Base-by-base conservation (phyloP, 2,329 filamentous ascomycete genomes). In the Pestalotiopsis sp. region DNA sequence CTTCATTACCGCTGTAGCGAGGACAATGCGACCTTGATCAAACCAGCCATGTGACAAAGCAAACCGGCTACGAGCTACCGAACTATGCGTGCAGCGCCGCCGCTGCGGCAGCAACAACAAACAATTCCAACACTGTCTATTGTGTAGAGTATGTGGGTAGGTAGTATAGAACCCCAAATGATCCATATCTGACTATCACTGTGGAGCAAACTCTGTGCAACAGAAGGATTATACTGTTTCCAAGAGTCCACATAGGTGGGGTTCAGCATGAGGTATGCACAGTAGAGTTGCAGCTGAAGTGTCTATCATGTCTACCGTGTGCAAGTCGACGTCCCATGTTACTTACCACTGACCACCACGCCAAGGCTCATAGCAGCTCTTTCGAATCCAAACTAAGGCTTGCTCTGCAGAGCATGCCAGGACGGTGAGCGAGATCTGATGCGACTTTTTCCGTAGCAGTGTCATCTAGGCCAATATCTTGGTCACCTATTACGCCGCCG, bases 201-300 rank as follows among this genome's bases (percentile, higher is more conserved):
- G 57, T 59, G 57, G 57, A 59, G 57, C 14, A 59, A 36, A 59
- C 14, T 23, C 57, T 27, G 23, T 27, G 57, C 23, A 59, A 36
- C 57, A 59, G 57, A 59, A 36, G 23, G 57, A 59, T 59, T 59
- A 59, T 59, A 59, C 57, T 59, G 27, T 59, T 59, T 36, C 57
- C 57, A 59, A 36, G 57, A 59, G 57, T 59, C 57, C 57, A 59
- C 57, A 59, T 12, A 20, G 17, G 57, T 59, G 57, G 57, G 45
- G 57, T 59, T 23, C 9, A 59, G 23, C 23, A 59, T 23, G 27
- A 59, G 14, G 25, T 36, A 59, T 20, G 23, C 20, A 59, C 11
- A 23, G 23, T 27, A 59, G 23, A 27, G 27, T 59, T 36, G 23
- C 57, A 27, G 20, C 57, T 36, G 27, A 36, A 13, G 57, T 13